These are phyloP conservation scores for Ascochyta clinopodiicola DNA, from an alignment of 2,329 filamentous ascomycete genomes.

Conservation along the genomic window DNA sequence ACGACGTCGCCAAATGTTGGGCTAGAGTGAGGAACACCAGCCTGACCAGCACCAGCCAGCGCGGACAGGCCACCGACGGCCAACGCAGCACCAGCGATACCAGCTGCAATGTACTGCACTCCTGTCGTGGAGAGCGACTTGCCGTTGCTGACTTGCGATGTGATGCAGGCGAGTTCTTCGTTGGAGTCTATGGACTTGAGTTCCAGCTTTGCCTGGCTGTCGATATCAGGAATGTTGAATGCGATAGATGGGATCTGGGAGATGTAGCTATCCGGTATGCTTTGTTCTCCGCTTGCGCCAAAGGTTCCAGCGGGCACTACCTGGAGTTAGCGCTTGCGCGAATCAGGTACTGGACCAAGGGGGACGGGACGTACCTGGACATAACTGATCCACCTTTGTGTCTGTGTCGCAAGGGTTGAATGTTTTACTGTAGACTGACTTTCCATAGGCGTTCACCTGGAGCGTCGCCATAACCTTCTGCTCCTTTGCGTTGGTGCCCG, in stretches of 20 bases:
- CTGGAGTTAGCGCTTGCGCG: constrained; percentile 25
- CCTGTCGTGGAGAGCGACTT: constrained; percentile 78
- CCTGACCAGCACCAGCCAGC: constrained; percentile 61
- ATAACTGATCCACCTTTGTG: constrained; percentile 75
- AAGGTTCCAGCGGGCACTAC: constrained; percentile 78
- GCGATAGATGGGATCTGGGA: constrained; percentile 84
- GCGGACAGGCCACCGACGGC: constrained; percentile 75
- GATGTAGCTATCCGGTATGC: constrained; percentile 74
- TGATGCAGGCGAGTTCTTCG: constrained; percentile 78
- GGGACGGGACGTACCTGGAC: constrained; percentile 69
- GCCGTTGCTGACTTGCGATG: constrained; percentile 83
- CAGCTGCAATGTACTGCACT: constrained; percentile 83
- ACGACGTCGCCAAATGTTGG: constrained; percentile 87
- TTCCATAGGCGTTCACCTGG: constrained; percentile 83
- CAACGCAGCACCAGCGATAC: constrained; percentile 84
- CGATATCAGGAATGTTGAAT: constrained; percentile 88
- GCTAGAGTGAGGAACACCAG: constrained; percentile 67
- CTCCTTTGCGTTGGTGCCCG: constrained; percentile 72
- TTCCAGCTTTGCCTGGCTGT: constrained; percentile 80
- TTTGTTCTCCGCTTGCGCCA: constrained; percentile 72
- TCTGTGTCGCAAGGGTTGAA: constrained; percentile 81
- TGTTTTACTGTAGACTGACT: constrained; percentile 74
- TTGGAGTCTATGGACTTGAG: constrained; percentile 68
- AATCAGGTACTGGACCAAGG: constrained; percentile 6
- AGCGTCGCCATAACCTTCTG: constrained; percentile 84